Evolutionary conservation across 257 asterid species (phyloP), one percentile per base, ranked within the genome.

Genomic region (Fraxinus anomala): DNA sequence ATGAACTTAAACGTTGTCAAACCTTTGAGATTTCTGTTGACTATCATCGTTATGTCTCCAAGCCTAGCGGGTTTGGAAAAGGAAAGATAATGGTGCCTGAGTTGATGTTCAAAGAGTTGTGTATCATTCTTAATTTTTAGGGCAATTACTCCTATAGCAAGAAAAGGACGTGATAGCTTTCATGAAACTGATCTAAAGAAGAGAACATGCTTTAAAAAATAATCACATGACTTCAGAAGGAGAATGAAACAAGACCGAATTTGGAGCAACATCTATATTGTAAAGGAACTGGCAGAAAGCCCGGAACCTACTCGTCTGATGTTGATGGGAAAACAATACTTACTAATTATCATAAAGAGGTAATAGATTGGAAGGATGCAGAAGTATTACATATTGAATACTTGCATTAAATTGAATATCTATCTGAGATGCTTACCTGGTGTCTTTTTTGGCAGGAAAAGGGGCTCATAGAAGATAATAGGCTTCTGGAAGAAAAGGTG

Each of bases 391-490:
- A 54, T 61, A 23, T 7, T 61, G 65, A 61, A 23, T 9, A 61
- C 9, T 6, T 16, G 9, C 23, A 54, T 4, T 63, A 16, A 40
- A 13, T 59, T 21, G 30, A 21, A n/a, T n/a, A 11, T 6, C 11
- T 63, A 14, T 51, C 6, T 3, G 54, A 19, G 21, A 23, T 24
- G 19, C 69, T 63, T 3, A 63, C 69, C 69, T 63, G 36, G 34
- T 63, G 17, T 24, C 73, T 72, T 40, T 40, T 13, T 67, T 65
- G 37, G 66, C 88, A 85, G 89, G 85, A 76, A 51, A 83, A 78
- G 83, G 30, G 16, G 80, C 70, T 83, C 76, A 82, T 63, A 33
- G 87, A 83, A 78, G 85, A 85, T 21, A 80, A 85, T 12, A 78
- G 30, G 79, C 51, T 9, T 71, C 77, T 85, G 49, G 68, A 80